Percentiles rank a stretch among this genome's conserved stretches.
Evolutionary conservation across 2,329 filamentous ascomycete genomes (phyloP).

Genomic region (Cladosporium oxysporum): DNA sequence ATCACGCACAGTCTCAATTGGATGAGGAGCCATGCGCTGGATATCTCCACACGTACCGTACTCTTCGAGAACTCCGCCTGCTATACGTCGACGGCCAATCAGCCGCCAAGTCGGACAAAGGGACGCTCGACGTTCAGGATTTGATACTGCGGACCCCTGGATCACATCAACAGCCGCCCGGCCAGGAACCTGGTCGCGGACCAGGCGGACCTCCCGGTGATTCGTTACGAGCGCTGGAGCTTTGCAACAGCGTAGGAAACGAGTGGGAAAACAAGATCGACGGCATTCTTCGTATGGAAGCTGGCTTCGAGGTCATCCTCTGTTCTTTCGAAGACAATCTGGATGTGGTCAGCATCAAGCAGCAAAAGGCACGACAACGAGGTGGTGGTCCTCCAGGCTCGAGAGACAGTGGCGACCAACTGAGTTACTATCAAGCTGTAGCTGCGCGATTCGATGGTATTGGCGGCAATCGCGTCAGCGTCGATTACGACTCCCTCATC

Average conservation of each 20-base stretch:
- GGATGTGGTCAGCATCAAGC: slow-evolving; percentile 38
- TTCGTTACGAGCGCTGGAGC: slow-evolving; percentile 50
- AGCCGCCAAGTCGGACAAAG: slow-evolving; percentile 65
- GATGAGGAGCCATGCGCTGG: slow-evolving; percentile 41
- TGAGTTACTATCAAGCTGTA: slow-evolving; percentile 44
- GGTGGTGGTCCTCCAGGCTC: background rate
- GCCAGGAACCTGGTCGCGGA: background rate
- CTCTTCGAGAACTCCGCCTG: slow-evolving; percentile 58
- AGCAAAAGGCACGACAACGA: slow-evolving; percentile 2
- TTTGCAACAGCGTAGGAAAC: slow-evolving; percentile 57
- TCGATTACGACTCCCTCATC: slow-evolving; percentile 54
- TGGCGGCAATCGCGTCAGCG: slow-evolving; percentile 43
- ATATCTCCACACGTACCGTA: slow-evolving; percentile 67
- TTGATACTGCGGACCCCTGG: slow-evolving; percentile 53
- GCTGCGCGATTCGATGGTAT: slow-evolving; percentile 48
- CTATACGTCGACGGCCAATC: slow-evolving; percentile 72
- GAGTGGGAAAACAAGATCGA: slow-evolving; percentile 59
- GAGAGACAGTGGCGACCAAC: background rate
- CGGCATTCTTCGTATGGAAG: slow-evolving; percentile 67
- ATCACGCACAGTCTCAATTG: background rate
- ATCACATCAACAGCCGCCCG: background rate
- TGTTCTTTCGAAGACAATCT: slow-evolving; percentile 60
- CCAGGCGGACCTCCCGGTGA: slow-evolving; percentile 47
- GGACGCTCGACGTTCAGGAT: slow-evolving; percentile 70
- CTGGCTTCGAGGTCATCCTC: slow-evolving; percentile 69